Evolutionary conservation across 176 grass and related monocot genomes (phyloP), one percentile per base, ranked within the genome.

Genomic region (Saccharum spontaneum): DNA sequence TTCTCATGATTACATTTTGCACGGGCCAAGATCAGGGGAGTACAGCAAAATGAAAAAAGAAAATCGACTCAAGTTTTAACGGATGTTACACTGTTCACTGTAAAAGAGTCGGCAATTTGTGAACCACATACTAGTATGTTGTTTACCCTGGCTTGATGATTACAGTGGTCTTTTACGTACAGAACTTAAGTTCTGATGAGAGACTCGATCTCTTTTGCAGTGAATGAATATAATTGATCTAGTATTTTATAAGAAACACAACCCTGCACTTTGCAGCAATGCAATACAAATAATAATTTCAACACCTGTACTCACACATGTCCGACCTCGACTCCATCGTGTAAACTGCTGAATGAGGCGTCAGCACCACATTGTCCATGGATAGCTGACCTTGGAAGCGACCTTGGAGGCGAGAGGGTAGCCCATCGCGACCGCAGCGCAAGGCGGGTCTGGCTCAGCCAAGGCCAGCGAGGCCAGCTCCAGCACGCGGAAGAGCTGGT

Each of bases 401-500:
- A n/a, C n/a, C n/a, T n/a, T n/a, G n/a, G n/a, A n/a, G n/a, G n/a
- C n/a, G n/a, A n/a, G n/a, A n/a, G n/a, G n/a, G n/a, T n/a, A n/a
- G n/a, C n/a, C n/a, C n/a, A n/a, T n/a, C n/a, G n/a, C n/a, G n/a
- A n/a, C n/a, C n/a, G n/a, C n/a, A n/a, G n/a, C n/a, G n/a, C n/a
- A n/a, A 93, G 57, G 67, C 2, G 82, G 83, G 22, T 86, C 82
- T 2, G 84, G 61, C 43, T 11, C 60, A 0, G 78, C 77, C 1
- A 73, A 77, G 11, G 80, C 16, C 66, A 3, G 24, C 40, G 70
- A 49, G 15, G 82, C 52, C 16, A 88, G 52, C 20, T 83, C 37
- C 41, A 88, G 52, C 20, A 88, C 37, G 67, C 36, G 78, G 83
- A 79, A 92, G 60, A 31, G 78, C 31, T 33, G 26, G 18, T 57